These are phyloP conservation scores for Singerocomus inundabilis DNA, from an alignment of 1,284 basidiomycete genomes.

Conservation along the genomic window DNA sequence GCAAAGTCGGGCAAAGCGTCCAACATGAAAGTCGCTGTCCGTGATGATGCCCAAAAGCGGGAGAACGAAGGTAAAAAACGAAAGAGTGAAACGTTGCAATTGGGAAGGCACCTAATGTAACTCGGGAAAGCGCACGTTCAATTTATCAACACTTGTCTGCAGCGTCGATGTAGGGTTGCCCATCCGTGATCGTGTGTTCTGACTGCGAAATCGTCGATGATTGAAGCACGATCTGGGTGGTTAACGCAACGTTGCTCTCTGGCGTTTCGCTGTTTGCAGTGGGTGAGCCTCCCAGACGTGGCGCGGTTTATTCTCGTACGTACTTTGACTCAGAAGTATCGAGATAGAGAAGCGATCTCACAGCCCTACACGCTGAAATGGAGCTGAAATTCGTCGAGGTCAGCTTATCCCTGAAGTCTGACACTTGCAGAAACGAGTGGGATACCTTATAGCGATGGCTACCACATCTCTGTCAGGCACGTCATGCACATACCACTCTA, in stretches of 20 bases:
- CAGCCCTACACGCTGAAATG: slow-evolving; percentile 13
- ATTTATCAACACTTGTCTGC: neutral
- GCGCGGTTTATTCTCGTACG: neutral
- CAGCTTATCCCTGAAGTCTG: neutral
- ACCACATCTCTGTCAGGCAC: slow-evolving; percentile 1
- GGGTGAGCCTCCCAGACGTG: neutral
- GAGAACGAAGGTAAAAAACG: no score
- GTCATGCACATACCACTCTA: neutral
- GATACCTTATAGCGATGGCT: slow-evolving; percentile 17
- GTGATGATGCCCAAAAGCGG: neutral
- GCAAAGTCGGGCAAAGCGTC: no score
- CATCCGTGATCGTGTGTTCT: neutral
- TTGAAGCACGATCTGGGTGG: slow-evolving; percentile 16
- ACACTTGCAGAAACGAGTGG: neutral
- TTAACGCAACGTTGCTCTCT: slow-evolving; percentile 5
- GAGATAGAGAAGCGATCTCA: slow-evolving; percentile 12
- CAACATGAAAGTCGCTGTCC: neutral
- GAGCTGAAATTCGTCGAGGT: slow-evolving; percentile 6
- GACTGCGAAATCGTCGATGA: neutral
- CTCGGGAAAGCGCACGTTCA: no score
- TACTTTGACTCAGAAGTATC: neutral
- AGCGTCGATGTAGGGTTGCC: neutral
- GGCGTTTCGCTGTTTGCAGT: neutral
- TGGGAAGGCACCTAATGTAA: no score
- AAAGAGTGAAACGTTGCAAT: no score